Conservation (phyloP, 345 rosid genomes). For the Euphorbia peplus region DNA sequence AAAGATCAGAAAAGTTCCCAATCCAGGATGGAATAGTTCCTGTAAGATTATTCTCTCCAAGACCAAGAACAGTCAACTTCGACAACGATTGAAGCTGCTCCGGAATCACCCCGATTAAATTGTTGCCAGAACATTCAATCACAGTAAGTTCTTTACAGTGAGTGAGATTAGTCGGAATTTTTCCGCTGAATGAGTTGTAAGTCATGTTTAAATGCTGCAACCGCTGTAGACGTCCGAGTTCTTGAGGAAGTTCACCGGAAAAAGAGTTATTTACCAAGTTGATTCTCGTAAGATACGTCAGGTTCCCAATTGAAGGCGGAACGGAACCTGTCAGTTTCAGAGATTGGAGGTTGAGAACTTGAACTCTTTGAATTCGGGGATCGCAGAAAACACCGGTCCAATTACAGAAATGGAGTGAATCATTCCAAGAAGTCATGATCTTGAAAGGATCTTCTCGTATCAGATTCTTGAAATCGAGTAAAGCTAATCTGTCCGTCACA, state of each 20-base stretch:
- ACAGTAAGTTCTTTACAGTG: constrained; percentile 16
- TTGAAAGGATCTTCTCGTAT: constrained; percentile 24
- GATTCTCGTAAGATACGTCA: constrained; percentile 12
- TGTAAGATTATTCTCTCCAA: constrained; percentile 10
- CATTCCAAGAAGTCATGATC: constrained; percentile 26
- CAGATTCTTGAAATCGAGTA: constrained; percentile 27
- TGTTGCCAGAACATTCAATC: background rate
- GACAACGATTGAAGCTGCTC: constrained; percentile 16
- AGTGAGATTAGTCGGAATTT: constrained; percentile 15
- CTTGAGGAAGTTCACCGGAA: constrained; percentile 21
- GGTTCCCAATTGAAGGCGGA: constrained; percentile 26
- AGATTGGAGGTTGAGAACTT: constrained; percentile 16
- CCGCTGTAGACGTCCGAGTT: constrained; percentile 14
- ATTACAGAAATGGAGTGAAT: constrained; percentile 26
- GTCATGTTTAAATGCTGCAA: constrained; percentile 17
- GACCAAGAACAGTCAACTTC: background rate
- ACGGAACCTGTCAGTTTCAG: constrained; percentile 19
- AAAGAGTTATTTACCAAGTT: constrained; percentile 20
- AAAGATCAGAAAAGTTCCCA: constrained; percentile 29
- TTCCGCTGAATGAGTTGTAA: constrained; percentile 13
- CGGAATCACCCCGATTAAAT: constrained; percentile 17
- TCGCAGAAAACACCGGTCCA: constrained; percentile 28
- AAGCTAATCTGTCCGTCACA: constrained; percentile 16
- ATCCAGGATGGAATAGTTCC: constrained; percentile 27
- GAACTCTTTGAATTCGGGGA: constrained; percentile 8